Evolutionary conservation across 352 stramenopile species (phyloP).

Genomic region (Aphanomyces invadans): DNA sequence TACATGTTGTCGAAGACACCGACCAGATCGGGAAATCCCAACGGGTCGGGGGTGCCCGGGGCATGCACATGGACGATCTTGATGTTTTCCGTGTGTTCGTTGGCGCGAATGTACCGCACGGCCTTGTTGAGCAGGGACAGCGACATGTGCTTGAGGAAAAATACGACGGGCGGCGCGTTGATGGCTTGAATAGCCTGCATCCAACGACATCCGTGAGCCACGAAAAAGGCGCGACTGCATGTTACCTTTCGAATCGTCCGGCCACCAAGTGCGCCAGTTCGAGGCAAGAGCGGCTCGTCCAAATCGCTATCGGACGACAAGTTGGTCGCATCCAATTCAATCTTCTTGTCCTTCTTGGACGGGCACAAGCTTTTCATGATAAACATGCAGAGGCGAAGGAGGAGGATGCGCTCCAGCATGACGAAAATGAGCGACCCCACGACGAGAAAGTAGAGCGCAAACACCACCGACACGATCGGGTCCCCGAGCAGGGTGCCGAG

Average conservation of each 20-base stretch:
- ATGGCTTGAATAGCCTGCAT: constrained; percentile 38
- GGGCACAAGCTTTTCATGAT: constrained; percentile 35
- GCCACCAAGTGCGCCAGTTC: constrained; percentile 52
- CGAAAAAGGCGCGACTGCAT: too few species aligned
- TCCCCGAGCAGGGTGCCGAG: constrained; percentile 48
- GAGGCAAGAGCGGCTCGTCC: constrained; percentile 17
- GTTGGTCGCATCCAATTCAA: too few species aligned
- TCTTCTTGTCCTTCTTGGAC: constrained; percentile 28
- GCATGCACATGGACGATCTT: constrained; percentile 78
- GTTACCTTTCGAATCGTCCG: constrained; percentile 33
- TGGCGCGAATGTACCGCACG: constrained; percentile 89
- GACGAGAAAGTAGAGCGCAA: constrained; percentile 49
- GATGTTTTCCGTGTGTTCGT: constrained; percentile 88
- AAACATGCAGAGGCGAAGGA: constrained; percentile 45
- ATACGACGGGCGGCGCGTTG: constrained; percentile 81
- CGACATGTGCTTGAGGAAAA: constrained; percentile 86
- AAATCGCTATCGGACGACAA: background rate
- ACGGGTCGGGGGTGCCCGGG: constrained; percentile 15
- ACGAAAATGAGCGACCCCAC: constrained; percentile 44
- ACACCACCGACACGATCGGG: constrained; percentile 37
- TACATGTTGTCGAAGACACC: constrained; percentile 86
- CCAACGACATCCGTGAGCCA: too few species aligned
- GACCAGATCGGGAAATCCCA: constrained; percentile 72
- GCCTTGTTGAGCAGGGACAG: constrained; percentile 90
- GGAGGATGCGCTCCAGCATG: constrained; percentile 55